Conservation (phyloP, 495 filamentous ascomycete species). For the Saxophila tyrrhenica region DNA sequence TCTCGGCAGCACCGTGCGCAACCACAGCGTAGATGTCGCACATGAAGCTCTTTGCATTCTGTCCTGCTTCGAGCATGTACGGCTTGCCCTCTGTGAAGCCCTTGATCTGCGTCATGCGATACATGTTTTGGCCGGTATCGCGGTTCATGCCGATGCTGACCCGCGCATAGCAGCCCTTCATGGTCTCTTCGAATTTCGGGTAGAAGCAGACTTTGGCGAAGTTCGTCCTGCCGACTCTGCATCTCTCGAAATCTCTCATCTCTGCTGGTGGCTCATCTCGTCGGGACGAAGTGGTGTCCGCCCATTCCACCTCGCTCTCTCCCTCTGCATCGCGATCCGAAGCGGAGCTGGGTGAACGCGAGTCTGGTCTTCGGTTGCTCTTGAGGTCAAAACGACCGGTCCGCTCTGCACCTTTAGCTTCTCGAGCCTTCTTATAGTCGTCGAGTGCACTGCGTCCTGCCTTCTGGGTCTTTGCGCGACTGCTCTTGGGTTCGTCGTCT, state of each 20-base stretch:
- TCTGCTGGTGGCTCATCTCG: slow-evolving; percentile 52
- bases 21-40: slow-evolving; percentile 66
- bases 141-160: slow-evolving; percentile 65
- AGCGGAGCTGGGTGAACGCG: slow-evolving; percentile 21
- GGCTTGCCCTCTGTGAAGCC: slow-evolving; percentile 62
- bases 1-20: slow-evolving; percentile 64
- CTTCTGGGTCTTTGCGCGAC: slow-evolving; percentile 60
- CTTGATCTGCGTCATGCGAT: slow-evolving; percentile 77
- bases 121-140: slow-evolving; percentile 56
- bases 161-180: slow-evolving; percentile 68
- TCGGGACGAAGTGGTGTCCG: slow-evolving; percentile 37
- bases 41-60: slow-evolving; percentile 56
- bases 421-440: slow-evolving; percentile 69
- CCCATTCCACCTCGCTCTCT: slow-evolving; percentile 73
- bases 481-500: slow-evolving; percentile 62
- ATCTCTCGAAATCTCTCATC: slow-evolving; percentile 69
- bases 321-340: slow-evolving; percentile 59
- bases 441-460: slow-evolving; percentile 43
- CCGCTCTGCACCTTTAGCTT: slow-evolving; percentile 70
- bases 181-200: slow-evolving; percentile 71
- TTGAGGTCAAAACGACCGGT: slow-evolving; percentile 1
- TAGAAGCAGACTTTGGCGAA: slow-evolving; percentile 84
- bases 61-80: slow-evolving; percentile 58
- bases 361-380: slow-evolving; percentile 30
- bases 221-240: slow-evolving; percentile 66